These are phyloP conservation scores for Periconia macrospinosa DNA, from an alignment of 2,329 filamentous ascomycete species.

Conservation along the genomic window DNA sequence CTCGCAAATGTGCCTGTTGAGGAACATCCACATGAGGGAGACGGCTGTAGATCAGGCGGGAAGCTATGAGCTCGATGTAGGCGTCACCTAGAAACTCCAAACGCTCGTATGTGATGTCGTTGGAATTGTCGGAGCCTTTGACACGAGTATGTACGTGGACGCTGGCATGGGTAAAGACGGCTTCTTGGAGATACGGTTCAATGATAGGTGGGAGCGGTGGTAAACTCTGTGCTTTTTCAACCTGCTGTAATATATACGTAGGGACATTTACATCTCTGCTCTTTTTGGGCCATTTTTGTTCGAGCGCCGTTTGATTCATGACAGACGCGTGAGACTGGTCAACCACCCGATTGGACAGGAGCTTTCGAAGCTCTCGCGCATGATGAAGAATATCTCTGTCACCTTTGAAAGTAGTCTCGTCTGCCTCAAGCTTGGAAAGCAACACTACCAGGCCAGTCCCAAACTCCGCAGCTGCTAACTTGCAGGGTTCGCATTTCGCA, in stretches of 20 bases:
- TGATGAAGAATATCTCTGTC: conserved; percentile 32
- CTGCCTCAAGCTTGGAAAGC: conserved; percentile 32
- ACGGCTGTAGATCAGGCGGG: conserved; percentile 72
- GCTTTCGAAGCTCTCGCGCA: conserved; percentile 28
- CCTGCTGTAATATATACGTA: conserved; percentile 27
- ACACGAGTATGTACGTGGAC: conserved; percentile 7
- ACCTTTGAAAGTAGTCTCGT: conserved; percentile 24
- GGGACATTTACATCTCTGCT: conserved; percentile 23
- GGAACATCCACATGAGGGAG: conserved; percentile 69
- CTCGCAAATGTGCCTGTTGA: conserved; percentile 73
- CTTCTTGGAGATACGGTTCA: conserved; percentile 61
- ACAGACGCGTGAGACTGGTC: conserved; percentile 52
- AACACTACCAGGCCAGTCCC: conserved; percentile 33
- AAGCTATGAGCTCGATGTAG: conserved; percentile 77
- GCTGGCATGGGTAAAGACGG: conserved; percentile 66
- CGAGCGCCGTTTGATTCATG: conserved; percentile 44
- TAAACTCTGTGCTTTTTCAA: conserved; percentile 39
- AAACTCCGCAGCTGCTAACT: conserved; percentile 22
- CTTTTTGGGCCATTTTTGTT: conserved; percentile 29
- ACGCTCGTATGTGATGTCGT: conserved; percentile 66
- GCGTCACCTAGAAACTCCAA: conserved; percentile 90
- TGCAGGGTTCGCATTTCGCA: conserved; percentile 16
- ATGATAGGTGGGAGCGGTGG: conserved; percentile 65
- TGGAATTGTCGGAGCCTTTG: conserved; percentile 14
- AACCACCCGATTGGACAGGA: conserved; percentile 22